Percentiles rank a stretch among this genome's conserved stretches.
phyloP scores from a whole-genome alignment of 1,284 basidiomycete species.

The Bondarzewia mesenterica region DNA sequence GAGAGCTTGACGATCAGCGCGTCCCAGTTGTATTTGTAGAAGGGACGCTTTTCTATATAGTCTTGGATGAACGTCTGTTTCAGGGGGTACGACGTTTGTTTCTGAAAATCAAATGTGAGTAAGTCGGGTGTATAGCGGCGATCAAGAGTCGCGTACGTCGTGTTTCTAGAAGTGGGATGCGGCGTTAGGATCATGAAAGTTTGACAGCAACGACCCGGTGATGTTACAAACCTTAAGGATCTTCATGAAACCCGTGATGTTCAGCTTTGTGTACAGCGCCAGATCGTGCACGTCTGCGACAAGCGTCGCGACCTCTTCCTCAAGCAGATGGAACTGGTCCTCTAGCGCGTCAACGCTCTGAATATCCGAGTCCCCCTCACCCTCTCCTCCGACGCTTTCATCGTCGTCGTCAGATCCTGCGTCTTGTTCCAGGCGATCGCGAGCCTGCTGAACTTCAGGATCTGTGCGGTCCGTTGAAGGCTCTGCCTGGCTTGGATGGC shows the following conservation, averaged over 20 bases:
- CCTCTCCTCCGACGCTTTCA: slow-evolving; percentile 39
- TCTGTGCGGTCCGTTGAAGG: slow-evolving; percentile 17
- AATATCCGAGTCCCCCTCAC: slow-evolving; percentile 49
- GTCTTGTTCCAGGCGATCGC: slow-evolving; percentile 50
- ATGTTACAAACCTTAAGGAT: slow-evolving; percentile 72
- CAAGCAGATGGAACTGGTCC: slow-evolving; percentile 82
- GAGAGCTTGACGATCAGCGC: slow-evolving; percentile 95
- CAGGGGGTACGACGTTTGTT: slow-evolving; percentile 65
- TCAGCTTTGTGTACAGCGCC: slow-evolving; percentile 91
- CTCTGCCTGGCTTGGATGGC: neutral
- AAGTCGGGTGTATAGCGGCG: neutral
- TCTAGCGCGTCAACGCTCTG: slow-evolving; percentile 77
- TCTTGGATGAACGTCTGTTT: slow-evolving; percentile 78
- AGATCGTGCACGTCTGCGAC: slow-evolving; percentile 99
- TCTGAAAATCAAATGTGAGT: slow-evolving; percentile 35
- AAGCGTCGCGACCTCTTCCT: slow-evolving; percentile 92
- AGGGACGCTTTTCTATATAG: slow-evolving; percentile 91
- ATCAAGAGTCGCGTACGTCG: slow-evolving; percentile 43
- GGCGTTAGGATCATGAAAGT: slow-evolving; percentile 1
- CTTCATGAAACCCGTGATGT: slow-evolving; percentile 98
- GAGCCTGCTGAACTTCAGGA: slow-evolving; percentile 37
- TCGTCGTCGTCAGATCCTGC: slow-evolving; percentile 62
- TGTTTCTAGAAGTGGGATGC: slow-evolving; percentile 51
- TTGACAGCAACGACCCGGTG: neutral
- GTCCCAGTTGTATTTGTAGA: slow-evolving; percentile 93